Base-by-base conservation (phyloP, 768 basidiomycete species). In the Melanogaster broomeanus region DNA sequence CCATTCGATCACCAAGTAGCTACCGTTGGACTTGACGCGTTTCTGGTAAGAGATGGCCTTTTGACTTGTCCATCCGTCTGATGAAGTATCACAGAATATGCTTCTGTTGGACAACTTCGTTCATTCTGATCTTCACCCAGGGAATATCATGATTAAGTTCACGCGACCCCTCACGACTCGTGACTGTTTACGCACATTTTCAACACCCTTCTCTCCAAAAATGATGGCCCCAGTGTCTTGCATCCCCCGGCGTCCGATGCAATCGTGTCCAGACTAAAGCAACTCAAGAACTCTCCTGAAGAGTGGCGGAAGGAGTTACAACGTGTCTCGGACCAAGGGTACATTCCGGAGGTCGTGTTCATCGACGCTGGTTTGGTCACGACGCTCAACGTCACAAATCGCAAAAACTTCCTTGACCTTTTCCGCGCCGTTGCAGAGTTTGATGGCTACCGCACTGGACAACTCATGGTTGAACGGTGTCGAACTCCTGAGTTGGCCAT, bases 141-240 rank as follows among this genome's bases (percentile, higher is more conserved):
- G 96, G 27, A 98, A 98, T 67, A 95, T 98, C 70, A 90, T 97
- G 87, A 84, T 99, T 75, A 97, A 96, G 66, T 98, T 98, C 74
- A 87, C 84, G 64, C 91, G 90, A 66, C 93, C 93, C 0, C 82
- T 88, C 9, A 80, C 83, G 1, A 88, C 91, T 0, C 70, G 75
- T 39, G 76, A 83, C 59, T 74, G 91, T 41, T 69, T 92, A 37
- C 71, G 75, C 83, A 81, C 58, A 71, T 93, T 45, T 81, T 83
- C 60, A 66, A 74, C 53, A 73, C 78, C 42, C 60, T 85, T 52
- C 80, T 86, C 70, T 68, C 69, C 51, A 66, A 64, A n/a, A 60
- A 56, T 35, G 66, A 66, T n/a, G 64, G 61, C 30, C 19, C 27
- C 12, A 19, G 37, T 19, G 62, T 68, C 53, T 58, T 68, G 37